These are phyloP conservation scores for Russula dissimulans DNA, from an alignment of 768 basidiomycete genomes.

Conservation along the genomic window DNA sequence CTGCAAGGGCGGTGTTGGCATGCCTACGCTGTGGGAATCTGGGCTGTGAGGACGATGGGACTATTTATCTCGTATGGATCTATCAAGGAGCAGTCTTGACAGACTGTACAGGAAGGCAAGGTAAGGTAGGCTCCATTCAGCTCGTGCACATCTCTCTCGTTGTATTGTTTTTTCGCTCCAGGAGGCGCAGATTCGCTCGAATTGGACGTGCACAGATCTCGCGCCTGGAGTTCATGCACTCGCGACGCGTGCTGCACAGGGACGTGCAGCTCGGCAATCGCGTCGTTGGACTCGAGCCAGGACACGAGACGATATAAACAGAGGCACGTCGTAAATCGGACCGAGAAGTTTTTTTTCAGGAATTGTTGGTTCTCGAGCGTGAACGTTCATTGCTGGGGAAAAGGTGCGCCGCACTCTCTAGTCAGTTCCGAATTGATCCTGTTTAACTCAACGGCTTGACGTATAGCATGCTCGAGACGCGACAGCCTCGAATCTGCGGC, in stretches of 20 bases:
- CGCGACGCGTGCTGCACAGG: constrained; percentile 60
- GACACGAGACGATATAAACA: constrained; percentile 44
- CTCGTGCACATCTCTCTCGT: constrained; percentile 38
- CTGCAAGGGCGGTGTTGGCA: constrained; percentile 74
- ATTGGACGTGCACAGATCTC: constrained; percentile 39
- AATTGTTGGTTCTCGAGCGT: constrained; percentile 82
- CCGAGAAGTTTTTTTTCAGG: constrained; percentile 62
- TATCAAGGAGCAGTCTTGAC: constrained; percentile 65
- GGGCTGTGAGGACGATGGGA: constrained; percentile 27
- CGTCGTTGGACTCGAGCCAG: constrained; percentile 49
- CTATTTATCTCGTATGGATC: constrained; percentile 58
- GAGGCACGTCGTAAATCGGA: constrained; percentile 66
- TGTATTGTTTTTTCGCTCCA: neutral
- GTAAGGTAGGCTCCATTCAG: constrained; percentile 51
- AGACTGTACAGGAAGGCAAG: constrained; percentile 46
- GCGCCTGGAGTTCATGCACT: constrained; percentile 67
- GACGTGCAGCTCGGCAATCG: constrained; percentile 78
- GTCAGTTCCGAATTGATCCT: neutral
- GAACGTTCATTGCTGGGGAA: constrained; percentile 67
- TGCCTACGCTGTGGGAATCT: constrained; percentile 62
- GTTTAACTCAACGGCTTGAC: too few relatives aligned
- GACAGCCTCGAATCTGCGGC: constrained; percentile 74
- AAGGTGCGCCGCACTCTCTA: constrained; percentile 35
- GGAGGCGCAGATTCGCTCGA: neutral
- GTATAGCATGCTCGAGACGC: constrained; percentile 61